A percentile compares a stretch with the other conserved stretches of the same genome.
These are phyloP conservation scores for Kuraishia ogatae DNA, from an alignment of 805 yeast species.

Conservation along the genomic window DNA sequence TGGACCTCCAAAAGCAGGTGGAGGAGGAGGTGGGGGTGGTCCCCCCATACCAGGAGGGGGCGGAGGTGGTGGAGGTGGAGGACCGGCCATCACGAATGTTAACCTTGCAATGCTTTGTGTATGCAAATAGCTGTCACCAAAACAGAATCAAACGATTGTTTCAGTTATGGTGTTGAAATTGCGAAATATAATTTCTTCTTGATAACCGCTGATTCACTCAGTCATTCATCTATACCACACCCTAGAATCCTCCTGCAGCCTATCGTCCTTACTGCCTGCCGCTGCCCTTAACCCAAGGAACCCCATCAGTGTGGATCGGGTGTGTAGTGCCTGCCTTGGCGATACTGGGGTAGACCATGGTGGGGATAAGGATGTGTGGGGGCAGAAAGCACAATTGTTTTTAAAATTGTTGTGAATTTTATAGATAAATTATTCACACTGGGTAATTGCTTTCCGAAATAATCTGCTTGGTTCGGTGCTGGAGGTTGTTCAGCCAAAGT, in stretches of 20 bases:
- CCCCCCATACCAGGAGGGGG: constrained; percentile 36
- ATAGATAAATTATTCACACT: too few relatives aligned
- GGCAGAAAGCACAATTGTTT: background rate
- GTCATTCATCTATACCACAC: background rate
- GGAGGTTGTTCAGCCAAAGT: too few relatives aligned
- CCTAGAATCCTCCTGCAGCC: background rate
- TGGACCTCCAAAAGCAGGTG: constrained; percentile 11
- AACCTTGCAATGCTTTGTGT: background rate
- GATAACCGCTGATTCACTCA: background rate
- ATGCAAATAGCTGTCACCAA: background rate
- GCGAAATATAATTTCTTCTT: background rate
- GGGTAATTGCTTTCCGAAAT: too few relatives aligned
- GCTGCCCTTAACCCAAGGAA: background rate
- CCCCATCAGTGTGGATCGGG: background rate
- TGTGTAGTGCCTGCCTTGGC: background rate
- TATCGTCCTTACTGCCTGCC: background rate
- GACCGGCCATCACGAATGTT: constrained; percentile 26
- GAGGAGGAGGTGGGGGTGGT: constrained; percentile 24
- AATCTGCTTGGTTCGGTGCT: too few relatives aligned
- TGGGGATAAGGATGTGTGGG: background rate
- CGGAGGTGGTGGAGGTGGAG: constrained; percentile 54
- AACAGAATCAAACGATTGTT: background rate
- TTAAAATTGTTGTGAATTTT: too few relatives aligned
- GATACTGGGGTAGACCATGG: background rate
- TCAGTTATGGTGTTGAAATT: background rate